Percentiles rank a stretch among this genome's conserved stretches.
These are phyloP conservation scores for Komagataella kurtzmanii DNA, from an alignment of 805 yeast genomes.

Conservation along the genomic window DNA sequence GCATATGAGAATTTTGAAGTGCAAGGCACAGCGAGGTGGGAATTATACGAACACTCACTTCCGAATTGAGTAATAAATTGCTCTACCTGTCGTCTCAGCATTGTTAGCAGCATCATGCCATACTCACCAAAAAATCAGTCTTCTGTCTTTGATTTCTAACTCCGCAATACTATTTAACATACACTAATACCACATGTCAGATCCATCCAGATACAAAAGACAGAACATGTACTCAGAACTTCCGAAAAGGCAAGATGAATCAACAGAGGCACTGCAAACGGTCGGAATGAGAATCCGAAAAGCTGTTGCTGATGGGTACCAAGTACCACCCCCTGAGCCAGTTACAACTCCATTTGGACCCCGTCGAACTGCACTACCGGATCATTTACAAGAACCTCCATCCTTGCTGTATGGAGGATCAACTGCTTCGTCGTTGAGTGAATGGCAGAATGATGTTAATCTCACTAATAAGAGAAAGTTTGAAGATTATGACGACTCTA, in stretches of 20 bases:
- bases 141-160: neutral
- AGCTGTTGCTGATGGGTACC: slow-evolving; percentile 50
- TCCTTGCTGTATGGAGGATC: slow-evolving; percentile 26
- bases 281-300: slow-evolving; percentile 65
- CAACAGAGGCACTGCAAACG: slow-evolving; percentile 29
- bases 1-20: neutral
- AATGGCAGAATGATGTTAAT: slow-evolving; percentile 24
- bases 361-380: slow-evolving; percentile 14
- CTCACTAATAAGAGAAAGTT: neutral
- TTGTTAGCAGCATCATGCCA: neutral
- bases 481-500: neutral
- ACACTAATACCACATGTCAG: neutral
- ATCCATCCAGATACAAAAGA: neutral
- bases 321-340: slow-evolving; percentile 5
- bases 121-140: neutral
- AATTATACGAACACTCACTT: neutral
- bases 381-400: slow-evolving; percentile 35
- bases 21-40: neutral
- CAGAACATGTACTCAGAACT: neutral
- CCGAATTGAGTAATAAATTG: neutral
- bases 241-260: slow-evolving; percentile 10
- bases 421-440: slow-evolving; percentile 28
- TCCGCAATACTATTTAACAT: neutral
- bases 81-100: neutral
- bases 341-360: neutral